Evolutionary conservation across 441 rosid genomes (phyloP).

Genomic region (Populus trichocarpa): DNA sequence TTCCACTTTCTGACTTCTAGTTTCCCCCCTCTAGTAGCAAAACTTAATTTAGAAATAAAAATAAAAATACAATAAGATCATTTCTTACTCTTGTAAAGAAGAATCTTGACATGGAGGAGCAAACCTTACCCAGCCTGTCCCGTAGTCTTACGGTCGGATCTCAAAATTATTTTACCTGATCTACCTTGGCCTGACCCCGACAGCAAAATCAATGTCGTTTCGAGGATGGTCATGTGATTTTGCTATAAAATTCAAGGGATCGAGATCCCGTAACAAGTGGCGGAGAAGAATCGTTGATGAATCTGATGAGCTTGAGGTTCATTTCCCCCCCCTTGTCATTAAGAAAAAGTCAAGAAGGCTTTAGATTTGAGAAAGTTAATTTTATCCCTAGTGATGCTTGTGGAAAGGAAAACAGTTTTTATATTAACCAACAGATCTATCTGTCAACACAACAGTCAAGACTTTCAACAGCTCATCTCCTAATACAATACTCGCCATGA

Average conservation of each 20-base stretch:
- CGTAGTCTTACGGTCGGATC: slow-evolving; percentile 23
- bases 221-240: slow-evolving; percentile 20
- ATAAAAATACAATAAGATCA: neutral
- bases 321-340: neutral
- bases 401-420: neutral
- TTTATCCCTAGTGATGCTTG: neutral
- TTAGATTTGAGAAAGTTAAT: neutral
- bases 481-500: neutral
- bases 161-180: slow-evolving; percentile 28
- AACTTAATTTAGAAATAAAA: slow-evolving; percentile 15
- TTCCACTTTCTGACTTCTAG: neutral
- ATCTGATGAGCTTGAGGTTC: neutral
- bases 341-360: neutral
- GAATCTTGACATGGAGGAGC: slow-evolving; percentile 24
- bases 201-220: slow-evolving; percentile 37
- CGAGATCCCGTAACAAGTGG: neutral
- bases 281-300: neutral
- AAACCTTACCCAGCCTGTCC: slow-evolving; percentile 30
- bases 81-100: neutral
- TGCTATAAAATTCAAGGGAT: neutral
- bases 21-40: neutral
- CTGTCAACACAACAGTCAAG: neutral
- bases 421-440: neutral
- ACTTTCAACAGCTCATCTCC: neutral
- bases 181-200: slow-evolving; percentile 26